Conservation (phyloP, 2,329 filamentous ascomycete genomes). For the Cladorrhinum sp. region DNA sequence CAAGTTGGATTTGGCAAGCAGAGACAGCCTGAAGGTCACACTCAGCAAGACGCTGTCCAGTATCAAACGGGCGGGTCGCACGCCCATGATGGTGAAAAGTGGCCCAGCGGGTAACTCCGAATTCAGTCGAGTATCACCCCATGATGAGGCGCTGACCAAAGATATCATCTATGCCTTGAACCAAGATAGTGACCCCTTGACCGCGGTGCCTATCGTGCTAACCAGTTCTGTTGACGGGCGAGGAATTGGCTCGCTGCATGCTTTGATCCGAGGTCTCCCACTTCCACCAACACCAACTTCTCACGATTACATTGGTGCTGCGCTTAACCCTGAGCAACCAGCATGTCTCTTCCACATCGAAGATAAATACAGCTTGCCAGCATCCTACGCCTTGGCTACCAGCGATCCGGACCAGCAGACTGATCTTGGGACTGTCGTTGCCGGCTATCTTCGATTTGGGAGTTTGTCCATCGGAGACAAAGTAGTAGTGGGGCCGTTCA, state of each 20-base stretch:
- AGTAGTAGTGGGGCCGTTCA: constrained; percentile 75
- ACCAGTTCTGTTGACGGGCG: constrained; percentile 83
- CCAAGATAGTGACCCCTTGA: constrained; percentile 40
- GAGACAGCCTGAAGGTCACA: constrained; percentile 64
- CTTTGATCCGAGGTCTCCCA: constrained; percentile 73
- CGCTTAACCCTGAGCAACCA: constrained; percentile 58
- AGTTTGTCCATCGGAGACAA: constrained; percentile 73
- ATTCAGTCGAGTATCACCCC: constrained; percentile 53
- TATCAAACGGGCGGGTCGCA: constrained; percentile 72
- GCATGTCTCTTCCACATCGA: constrained; percentile 81
- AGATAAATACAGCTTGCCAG: constrained; percentile 76
- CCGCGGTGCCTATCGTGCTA: constrained; percentile 76
- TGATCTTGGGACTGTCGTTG: constrained; percentile 69
- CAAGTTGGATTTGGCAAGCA: constrained; percentile 84
- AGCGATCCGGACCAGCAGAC: constrained; percentile 40
- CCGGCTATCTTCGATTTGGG: constrained; percentile 80
- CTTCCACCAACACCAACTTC: constrained; percentile 56
- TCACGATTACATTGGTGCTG: constrained; percentile 52
- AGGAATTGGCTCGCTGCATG: constrained; percentile 78
- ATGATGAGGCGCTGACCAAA: constrained; percentile 58
- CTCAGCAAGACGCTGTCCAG: constrained; percentile 71
- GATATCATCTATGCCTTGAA: constrained; percentile 52
- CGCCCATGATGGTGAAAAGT: constrained; percentile 68
- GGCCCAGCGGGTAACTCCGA: constrained; percentile 49
- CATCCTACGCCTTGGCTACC: constrained; percentile 53